These are phyloP conservation scores for Paecilomyces sp. DNA, from an alignment of 2,329 filamentous ascomycete genomes.

Conservation along the genomic window DNA sequence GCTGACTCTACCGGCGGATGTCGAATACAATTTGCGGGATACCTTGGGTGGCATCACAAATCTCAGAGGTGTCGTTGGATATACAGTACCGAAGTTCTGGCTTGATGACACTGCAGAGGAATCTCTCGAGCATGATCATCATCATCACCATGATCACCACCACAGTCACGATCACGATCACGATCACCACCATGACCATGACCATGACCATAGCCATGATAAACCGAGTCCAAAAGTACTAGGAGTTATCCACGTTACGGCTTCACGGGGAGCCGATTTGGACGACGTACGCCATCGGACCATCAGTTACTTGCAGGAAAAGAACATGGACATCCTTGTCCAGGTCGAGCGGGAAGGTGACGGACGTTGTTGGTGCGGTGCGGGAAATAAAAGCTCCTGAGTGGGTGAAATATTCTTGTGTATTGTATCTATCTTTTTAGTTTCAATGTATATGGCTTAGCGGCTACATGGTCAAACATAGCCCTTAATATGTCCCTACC, in stretches of 20 bases:
- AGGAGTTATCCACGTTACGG: conserved; percentile 81
- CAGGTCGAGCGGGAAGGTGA: conserved; percentile 86
- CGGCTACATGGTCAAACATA: not conserved
- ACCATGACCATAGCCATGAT: conserved; percentile 45
- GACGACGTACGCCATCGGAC: conserved; percentile 82
- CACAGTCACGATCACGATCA: conserved; percentile 40
- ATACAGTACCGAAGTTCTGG: conserved; percentile 88
- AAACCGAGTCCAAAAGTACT: conserved; percentile 72
- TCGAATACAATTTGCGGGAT: conserved; percentile 83
- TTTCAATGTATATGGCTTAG: not conserved
- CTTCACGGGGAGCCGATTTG: conserved; percentile 61
- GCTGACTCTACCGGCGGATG: conserved; percentile 73
- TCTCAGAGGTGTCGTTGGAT: conserved; percentile 76
- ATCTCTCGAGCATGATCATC: conserved; percentile 16
- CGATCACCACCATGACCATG: conserved; percentile 46
- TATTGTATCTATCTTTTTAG: not conserved
- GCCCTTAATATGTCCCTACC: not conserved
- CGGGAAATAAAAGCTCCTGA: conserved; percentile 30
- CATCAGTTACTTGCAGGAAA: conserved; percentile 59
- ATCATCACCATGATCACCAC: conserved; percentile 21
- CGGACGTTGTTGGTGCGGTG: conserved; percentile 55
- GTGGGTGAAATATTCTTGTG: not conserved
- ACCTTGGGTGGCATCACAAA: conserved; percentile 75
- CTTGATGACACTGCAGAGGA: conserved; percentile 58
- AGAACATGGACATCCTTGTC: conserved; percentile 73